These are phyloP conservation scores for Hericium erinaceus DNA, from an alignment of 768 basidiomycete genomes.

Conservation along the genomic window DNA sequence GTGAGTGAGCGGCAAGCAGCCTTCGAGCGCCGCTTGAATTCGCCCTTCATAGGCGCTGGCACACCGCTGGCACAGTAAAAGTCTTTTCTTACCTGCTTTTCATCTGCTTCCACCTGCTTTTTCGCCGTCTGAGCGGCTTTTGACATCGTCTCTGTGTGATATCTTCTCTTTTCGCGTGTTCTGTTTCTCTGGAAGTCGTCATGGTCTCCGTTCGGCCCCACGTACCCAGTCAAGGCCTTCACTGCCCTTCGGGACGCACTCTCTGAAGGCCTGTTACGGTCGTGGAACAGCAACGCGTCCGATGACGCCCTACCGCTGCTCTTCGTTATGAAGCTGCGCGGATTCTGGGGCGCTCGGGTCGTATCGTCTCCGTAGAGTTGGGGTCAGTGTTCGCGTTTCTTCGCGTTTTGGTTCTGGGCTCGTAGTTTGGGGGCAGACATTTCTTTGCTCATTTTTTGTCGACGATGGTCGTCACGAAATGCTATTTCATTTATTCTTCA, in stretches of 20 bases:
- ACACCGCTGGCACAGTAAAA: neutral
- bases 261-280: conserved; percentile 63
- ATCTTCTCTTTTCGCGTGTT: neutral
- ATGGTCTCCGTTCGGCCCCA: conserved; percentile 21
- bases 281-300: conserved; percentile 47
- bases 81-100: neutral
- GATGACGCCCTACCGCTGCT: conserved; percentile 32
- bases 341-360: conserved; percentile 34
- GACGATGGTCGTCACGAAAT: too few species aligned
- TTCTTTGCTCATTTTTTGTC: neutral
- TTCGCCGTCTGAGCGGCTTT: neutral
- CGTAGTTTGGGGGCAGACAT: conserved; percentile 69
- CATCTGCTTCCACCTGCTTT: neutral
- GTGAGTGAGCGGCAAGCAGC: neutral
- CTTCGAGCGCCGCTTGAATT: neutral
- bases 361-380: conserved; percentile 57
- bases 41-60: neutral
- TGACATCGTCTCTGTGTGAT: neutral
- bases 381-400: conserved; percentile 22
- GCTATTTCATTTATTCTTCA: too few species aligned
- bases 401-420: conserved; percentile 28
- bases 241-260: conserved; percentile 23
- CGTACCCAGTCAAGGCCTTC: conserved; percentile 62
- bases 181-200: too few species aligned
- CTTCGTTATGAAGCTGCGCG: conserved; percentile 50